A percentile compares a stretch with the other conserved stretches of the same genome.
These are phyloP conservation scores for Tilletia walkeri DNA, from an alignment of 1,284 basidiomycete species.

Conservation along the genomic window DNA sequence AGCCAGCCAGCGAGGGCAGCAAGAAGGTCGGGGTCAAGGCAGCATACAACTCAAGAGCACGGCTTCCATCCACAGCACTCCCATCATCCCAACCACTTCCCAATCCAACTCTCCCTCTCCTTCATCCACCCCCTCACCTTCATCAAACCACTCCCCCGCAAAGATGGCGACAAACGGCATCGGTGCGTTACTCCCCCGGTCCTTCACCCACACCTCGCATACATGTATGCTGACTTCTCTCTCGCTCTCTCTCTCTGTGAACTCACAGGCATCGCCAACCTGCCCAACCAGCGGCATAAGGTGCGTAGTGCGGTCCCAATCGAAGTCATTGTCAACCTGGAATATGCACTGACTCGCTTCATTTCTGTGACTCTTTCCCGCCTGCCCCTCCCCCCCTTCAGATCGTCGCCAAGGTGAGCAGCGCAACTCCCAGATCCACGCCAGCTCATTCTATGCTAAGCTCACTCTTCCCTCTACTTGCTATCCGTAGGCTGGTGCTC, in stretches of 20 bases:
- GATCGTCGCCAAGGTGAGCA: constrained; percentile 70
- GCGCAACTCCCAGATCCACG: background rate
- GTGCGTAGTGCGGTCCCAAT: background rate
- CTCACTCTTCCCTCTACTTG: background rate
- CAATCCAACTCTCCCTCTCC: background rate
- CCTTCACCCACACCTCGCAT: background rate
- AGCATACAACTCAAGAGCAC: no score
- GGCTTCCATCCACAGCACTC: background rate
- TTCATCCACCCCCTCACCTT: background rate
- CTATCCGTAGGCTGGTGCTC: constrained; percentile 70
- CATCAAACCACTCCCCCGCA: background rate
- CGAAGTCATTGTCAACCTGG: no score
- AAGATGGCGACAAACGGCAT: constrained; percentile 19
- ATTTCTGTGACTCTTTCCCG: no score
- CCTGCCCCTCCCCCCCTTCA: background rate
- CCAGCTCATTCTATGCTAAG: background rate
- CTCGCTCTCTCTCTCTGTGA: constrained; percentile 2
- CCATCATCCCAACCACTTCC: background rate
- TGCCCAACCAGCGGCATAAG: constrained; percentile 70
- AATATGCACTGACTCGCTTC: no score
- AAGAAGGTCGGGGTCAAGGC: no score
- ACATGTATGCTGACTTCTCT: background rate
- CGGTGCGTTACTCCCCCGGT: constrained; percentile 4
- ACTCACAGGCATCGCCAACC: constrained; percentile 71
- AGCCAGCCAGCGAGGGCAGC: no score